Conservation (phyloP, 2,329 filamentous ascomycete genomes). For the Ilyonectria destructans region DNA sequence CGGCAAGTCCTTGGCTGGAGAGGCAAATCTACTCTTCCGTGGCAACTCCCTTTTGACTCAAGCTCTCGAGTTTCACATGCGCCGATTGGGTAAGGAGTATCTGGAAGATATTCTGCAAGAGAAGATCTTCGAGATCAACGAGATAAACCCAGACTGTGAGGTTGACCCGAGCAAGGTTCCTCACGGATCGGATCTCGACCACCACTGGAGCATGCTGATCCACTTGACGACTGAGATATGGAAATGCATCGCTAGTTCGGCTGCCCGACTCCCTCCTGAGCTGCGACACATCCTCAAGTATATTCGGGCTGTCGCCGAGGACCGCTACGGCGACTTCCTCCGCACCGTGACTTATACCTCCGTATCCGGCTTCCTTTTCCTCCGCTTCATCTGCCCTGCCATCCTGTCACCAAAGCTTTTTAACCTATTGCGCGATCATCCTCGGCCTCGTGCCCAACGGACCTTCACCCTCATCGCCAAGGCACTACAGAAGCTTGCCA, state of each 20-base stretch:
- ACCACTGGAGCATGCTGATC: conserved; percentile 87
- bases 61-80: conserved; percentile 95
- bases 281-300: conserved; percentile 91
- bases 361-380: conserved; percentile 93
- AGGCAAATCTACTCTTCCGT: conserved; percentile 95
- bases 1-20: conserved; percentile 84
- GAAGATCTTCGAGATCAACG: conserved; percentile 90
- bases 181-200: conserved; percentile 78
- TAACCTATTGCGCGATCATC: conserved; percentile 86
- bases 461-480: conserved; percentile 95
- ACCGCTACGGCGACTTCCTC: conserved; percentile 93
- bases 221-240: conserved; percentile 86
- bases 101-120: conserved; percentile 89
- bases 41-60: conserved; percentile 96
- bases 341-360: conserved; percentile 93
- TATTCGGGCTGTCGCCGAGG: conserved; percentile 91
- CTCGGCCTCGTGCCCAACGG: conserved; percentile 85
- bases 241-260: conserved; percentile 86
- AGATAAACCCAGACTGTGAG: conserved; percentile 92
- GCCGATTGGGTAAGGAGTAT: conserved; percentile 92
- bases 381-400: conserved; percentile 97
- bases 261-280: conserved; percentile 83
- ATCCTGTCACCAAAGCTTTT: conserved; percentile 96
- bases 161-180: conserved; percentile 88
- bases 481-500: conserved; percentile 90